These are phyloP conservation scores for Aspergillus fischeri DNA, from an alignment of 2,329 filamentous ascomycete genomes.

Conservation along the genomic window DNA sequence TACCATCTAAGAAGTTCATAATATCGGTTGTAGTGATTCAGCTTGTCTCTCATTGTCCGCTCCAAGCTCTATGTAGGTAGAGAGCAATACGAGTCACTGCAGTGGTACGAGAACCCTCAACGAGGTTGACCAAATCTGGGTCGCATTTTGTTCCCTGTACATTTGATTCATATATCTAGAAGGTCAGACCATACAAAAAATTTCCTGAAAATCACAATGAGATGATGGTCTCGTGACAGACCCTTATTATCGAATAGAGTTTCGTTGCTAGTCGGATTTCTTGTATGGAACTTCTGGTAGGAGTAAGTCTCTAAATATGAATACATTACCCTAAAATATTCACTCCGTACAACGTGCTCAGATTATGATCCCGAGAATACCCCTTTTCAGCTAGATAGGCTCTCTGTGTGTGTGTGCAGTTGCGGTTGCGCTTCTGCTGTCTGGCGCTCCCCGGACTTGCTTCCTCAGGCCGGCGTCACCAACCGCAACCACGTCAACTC, in stretches of 20 bases:
- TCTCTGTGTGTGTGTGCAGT: conserved; percentile 1
- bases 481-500: conserved; percentile 24
- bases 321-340: not conserved
- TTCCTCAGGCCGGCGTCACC: conserved; percentile 22
- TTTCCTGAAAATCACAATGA: not conserved
- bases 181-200: not conserved
- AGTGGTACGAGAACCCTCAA: too few relatives aligned
- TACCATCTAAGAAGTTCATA: not conserved
- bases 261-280: not conserved
- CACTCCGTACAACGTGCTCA: not conserved
- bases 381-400: not conserved
- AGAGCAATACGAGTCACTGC: too few relatives aligned
- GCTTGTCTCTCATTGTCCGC: too few relatives aligned
- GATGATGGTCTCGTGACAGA: not conserved
- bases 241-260: not conserved
- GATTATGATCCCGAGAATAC: not conserved
- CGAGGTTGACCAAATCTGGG: too few relatives aligned
- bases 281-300: not conserved
- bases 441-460: conserved; percentile 33
- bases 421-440: conserved; percentile 29
- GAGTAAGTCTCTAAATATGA: not conserved
- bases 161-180: not conserved
- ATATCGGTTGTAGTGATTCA: too few relatives aligned
- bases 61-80: too few relatives aligned
- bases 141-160: too few relatives aligned